Evolutionary conservation across 345 rosid species (phyloP).

Genomic region (Ceriops tagal): DNA sequence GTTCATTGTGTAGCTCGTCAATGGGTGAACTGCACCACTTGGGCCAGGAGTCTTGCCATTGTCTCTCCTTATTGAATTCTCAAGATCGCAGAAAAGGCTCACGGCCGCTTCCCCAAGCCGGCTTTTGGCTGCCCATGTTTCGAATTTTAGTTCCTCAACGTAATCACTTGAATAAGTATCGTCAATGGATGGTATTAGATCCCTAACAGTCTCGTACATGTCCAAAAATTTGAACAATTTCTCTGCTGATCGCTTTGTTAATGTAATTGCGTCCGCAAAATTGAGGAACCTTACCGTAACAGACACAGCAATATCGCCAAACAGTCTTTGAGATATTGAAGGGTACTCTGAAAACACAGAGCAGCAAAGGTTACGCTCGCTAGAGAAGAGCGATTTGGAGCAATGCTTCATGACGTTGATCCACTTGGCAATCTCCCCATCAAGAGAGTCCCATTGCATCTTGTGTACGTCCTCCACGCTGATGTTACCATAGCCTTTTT

Average conservation of each 20-base stretch:
- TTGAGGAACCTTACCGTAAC: slow-evolving; percentile 16
- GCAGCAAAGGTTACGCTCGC: slow-evolving; percentile 15
- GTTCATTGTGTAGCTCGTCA: slow-evolving; percentile 30
- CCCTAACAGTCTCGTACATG: slow-evolving; percentile 21
- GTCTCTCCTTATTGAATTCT: slow-evolving; percentile 24
- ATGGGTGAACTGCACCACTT: slow-evolving; percentile 28
- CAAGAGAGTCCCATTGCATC: slow-evolving; percentile 20
- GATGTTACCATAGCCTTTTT: slow-evolving; percentile 13
- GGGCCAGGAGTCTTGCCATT: slow-evolving; percentile 19
- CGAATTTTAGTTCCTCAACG: slow-evolving; percentile 3
- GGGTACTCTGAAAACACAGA: slow-evolving; percentile 13
- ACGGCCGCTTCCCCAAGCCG: slow-evolving; percentile 22
- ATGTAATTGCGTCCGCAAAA: slow-evolving; percentile 18
- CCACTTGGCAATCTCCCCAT: slow-evolving; percentile 15
- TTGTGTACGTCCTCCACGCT: slow-evolving; percentile 22
- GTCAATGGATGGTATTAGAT: slow-evolving; percentile 7
- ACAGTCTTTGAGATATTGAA: slow-evolving; percentile 1
- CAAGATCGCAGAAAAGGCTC: slow-evolving; percentile 20
- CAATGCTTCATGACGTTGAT: slow-evolving; percentile 15
- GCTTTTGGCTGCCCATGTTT: slow-evolving; percentile 2
- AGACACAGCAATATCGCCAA: slow-evolving; percentile 5
- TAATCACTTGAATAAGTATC: not conserved
- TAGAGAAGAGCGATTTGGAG: slow-evolving; percentile 7
- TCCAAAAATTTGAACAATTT: slow-evolving; percentile 27
- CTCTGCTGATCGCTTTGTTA: slow-evolving; percentile 22